Percentiles rank a stretch among this genome's conserved stretches.
These are phyloP conservation scores for Colletotrichum sp. DNA, from an alignment of 2,329 filamentous ascomycete species.

Conservation along the genomic window DNA sequence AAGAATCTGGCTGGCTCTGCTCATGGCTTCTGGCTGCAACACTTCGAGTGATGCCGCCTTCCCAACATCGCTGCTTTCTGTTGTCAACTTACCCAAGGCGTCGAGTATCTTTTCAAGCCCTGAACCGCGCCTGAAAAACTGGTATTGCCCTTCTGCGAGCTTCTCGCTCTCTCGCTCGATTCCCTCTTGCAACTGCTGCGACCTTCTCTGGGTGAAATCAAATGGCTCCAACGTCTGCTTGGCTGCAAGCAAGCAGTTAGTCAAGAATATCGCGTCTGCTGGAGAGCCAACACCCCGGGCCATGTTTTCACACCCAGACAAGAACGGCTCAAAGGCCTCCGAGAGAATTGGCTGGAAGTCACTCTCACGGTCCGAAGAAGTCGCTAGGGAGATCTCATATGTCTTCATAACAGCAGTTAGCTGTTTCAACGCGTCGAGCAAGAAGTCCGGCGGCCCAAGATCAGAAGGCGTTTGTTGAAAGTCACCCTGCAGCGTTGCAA, in stretches of 20 bases:
- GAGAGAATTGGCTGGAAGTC: slow-evolving; percentile 78
- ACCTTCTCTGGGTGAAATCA: slow-evolving; percentile 66
- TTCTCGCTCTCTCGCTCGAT: slow-evolving; percentile 60
- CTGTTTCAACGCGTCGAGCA: slow-evolving; percentile 80
- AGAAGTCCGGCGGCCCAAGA: slow-evolving; percentile 78
- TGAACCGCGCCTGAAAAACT: slow-evolving; percentile 76
- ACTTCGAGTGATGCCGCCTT: slow-evolving; percentile 46
- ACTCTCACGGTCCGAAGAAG: slow-evolving; percentile 61
- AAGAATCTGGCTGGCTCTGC: slow-evolving; percentile 73
- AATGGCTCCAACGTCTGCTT: slow-evolving; percentile 61
- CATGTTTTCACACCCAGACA: slow-evolving; percentile 76
- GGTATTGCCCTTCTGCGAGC: slow-evolving; percentile 72
- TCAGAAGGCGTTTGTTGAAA: slow-evolving; percentile 74
- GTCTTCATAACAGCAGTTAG: slow-evolving; percentile 82
- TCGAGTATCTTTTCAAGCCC: slow-evolving; percentile 71
- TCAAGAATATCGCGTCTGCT: slow-evolving; percentile 69
- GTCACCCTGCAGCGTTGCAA: slow-evolving; percentile 75
- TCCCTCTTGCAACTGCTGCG: slow-evolving; percentile 59
- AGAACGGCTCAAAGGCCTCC: slow-evolving; percentile 86
- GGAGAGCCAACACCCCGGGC: slow-evolving; percentile 65
- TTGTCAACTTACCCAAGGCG: slow-evolving; percentile 49
- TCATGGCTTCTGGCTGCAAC: slow-evolving; percentile 65
- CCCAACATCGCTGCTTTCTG: slow-evolving; percentile 46
- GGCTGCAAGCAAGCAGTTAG: slow-evolving; percentile 73
- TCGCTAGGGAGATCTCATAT: slow-evolving; percentile 80